Conservation (phyloP, 2,329 filamentous ascomycete genomes). For the Aspergillus calidoustus region DNA sequence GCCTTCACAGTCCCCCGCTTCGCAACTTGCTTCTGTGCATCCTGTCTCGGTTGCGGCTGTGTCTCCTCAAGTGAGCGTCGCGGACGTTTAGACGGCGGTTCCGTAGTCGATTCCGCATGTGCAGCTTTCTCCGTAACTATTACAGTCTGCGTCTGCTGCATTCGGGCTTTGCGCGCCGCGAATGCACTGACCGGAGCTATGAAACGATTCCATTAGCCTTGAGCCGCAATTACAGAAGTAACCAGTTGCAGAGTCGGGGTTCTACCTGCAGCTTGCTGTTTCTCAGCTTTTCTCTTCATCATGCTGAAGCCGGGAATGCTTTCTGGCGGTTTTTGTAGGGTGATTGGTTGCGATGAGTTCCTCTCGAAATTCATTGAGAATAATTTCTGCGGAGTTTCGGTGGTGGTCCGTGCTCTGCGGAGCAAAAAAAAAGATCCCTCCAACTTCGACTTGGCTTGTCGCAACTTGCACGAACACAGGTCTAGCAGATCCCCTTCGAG, state of each 20-base stretch:
- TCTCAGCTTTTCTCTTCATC: slow-evolving; percentile 47
- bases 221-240: neutral
- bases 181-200: slow-evolving; percentile 47
- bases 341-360: slow-evolving; percentile 1
- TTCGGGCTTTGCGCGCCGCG: slow-evolving; percentile 48
- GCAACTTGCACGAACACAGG: slow-evolving; percentile 8
- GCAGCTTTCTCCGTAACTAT: slow-evolving; percentile 25
- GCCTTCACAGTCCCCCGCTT: slow-evolving; percentile 24
- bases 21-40: slow-evolving; percentile 27
- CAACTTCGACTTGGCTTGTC: slow-evolving; percentile 16
- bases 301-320: slow-evolving; percentile 9
- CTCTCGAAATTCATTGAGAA: slow-evolving; percentile 7
- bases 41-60: slow-evolving; percentile 18
- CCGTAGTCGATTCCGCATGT: slow-evolving; percentile 26
- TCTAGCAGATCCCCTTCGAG: neutral
- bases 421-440: slow-evolving; percentile 43
- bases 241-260: neutral
- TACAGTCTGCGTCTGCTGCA: slow-evolving; percentile 36
- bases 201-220: slow-evolving; percentile 17
- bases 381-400: slow-evolving; percentile 30
- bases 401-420: slow-evolving; percentile 47
- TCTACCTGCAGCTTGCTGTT: slow-evolving; percentile 40
- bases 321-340: neutral
- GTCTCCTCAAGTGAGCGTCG: slow-evolving; percentile 34
- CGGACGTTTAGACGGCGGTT: slow-evolving; percentile 42